Conservation (phyloP, 2,329 filamentous ascomycete genomes). For the Hypoxylon sp. region DNA sequence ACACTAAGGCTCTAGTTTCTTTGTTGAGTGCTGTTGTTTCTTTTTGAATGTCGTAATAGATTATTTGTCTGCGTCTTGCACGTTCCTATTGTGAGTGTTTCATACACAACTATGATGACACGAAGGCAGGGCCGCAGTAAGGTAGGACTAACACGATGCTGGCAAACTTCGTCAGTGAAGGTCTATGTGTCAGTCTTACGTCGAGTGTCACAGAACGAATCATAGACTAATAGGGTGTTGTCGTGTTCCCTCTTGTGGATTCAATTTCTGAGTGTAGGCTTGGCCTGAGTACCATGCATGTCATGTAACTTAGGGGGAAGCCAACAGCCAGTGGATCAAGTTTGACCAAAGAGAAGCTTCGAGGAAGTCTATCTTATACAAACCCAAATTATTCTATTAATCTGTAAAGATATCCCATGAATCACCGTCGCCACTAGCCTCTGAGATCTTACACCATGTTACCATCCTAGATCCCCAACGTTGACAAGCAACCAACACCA, state of each 20-base stretch:
- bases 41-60: too few species aligned
- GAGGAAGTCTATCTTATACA: background rate
- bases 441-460: background rate
- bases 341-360: background rate
- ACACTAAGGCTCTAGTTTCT: background rate
- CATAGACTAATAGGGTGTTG: background rate
- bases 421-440: background rate
- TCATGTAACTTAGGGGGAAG: background rate
- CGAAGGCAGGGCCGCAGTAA: background rate
- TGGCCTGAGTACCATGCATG: background rate
- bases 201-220: background rate
- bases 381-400: background rate
- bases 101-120: background rate
- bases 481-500: constrained; percentile 17
- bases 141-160: background rate
- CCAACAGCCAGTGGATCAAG: background rate
- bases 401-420: background rate
- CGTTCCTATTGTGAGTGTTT: background rate
- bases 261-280: background rate
- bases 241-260: background rate
- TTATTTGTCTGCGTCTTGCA: too few species aligned
- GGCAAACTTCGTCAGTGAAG: background rate
- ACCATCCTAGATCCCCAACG: background rate
- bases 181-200: background rate
- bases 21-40: too few species aligned